Base-by-base conservation (phyloP, 306 rosid genomes). In the Inga leiocalycina region DNA sequence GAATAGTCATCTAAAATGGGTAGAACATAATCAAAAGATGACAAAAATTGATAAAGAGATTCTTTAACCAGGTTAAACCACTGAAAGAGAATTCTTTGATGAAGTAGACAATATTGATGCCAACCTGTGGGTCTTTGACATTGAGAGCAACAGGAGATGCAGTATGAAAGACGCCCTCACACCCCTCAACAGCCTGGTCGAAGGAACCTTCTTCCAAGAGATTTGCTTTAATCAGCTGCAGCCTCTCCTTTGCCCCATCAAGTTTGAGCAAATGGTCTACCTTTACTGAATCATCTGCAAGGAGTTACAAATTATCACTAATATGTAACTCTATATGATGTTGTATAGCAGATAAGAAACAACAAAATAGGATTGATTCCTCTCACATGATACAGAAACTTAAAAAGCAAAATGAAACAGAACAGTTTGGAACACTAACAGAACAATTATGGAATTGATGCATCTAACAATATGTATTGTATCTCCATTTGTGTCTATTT, bases 121-220 rank as follows among this genome's bases (percentile, higher is more conserved):
- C 34, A 70, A 70, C 75, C 75, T 71, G 75, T 22, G 52, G 52
- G 5, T 71, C 75, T 12, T 43, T n/a, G 75, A 22, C 54, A 71
- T 44, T 15, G 48, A 10, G 2, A 71, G 8, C 14, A 71, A 13
- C 27, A 15, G 75, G 75, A 43, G 75, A 71, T 44, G 75, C 75
- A 44, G 75, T 71, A 43, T 71, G 75, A n/a, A 71, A 71, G 54
- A 71, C 52, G 8, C 75, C 75, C 75, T 71, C 75, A 13, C 75
- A 71, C 19, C 35, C 75, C 20, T 71, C 75, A 43, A 71, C 35
- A 71, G 54, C 56, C 15, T 1, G 5, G 19, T 71, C 75, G 44
- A 71, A 71, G 20, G 75, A 71, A 71, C 56, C 75, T 71, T 71
- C 75, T 43, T 71, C 75, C 75, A 71, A 16, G 75, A 71, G 75